A percentile compares a stretch with the other conserved stretches of the same genome.
phyloP scores from a whole-genome alignment of 495 filamentous ascomycete genomes.

The Polyplosphaeria fusca region DNA sequence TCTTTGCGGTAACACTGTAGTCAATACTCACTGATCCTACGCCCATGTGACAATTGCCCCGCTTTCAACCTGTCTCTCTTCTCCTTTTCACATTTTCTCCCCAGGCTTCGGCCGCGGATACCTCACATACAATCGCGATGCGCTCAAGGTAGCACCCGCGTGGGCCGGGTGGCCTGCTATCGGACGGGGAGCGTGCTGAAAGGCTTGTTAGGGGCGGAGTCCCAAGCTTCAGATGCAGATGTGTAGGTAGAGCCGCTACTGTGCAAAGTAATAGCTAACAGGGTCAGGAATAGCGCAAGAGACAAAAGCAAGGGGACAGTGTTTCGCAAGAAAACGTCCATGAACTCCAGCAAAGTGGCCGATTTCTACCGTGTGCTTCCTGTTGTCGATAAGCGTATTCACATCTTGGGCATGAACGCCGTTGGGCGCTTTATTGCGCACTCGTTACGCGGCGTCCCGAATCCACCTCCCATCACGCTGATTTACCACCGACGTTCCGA shows the following conservation, averaged over 20 bases:
- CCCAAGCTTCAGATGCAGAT: too few relatives aligned
- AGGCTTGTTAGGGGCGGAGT: constrained; percentile 20
- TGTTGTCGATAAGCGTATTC: constrained; percentile 41
- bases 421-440: constrained; percentile 61
- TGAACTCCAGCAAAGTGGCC: not conserved
- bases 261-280: not conserved
- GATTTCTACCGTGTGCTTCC: constrained; percentile 28
- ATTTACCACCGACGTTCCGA: constrained; percentile 49
- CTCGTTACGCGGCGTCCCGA: constrained; percentile 52
- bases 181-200: not conserved
- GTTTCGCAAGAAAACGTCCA: not conserved
- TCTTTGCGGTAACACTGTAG: too few relatives aligned
- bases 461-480: constrained; percentile 60
- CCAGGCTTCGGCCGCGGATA: constrained; percentile 36
- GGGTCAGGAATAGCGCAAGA: not conserved
- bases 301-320: not conserved
- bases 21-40: not conserved
- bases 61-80: constrained; percentile 35
- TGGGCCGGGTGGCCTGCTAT: constrained; percentile 33
- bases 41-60: constrained; percentile 6
- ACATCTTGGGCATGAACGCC: constrained; percentile 59
- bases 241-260: constrained; percentile 1
- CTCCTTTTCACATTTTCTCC: constrained; percentile 18
- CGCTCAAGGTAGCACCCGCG: constrained; percentile 27
- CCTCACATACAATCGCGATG: constrained; percentile 27